Evolutionary conservation across 2,329 filamentous ascomycete species (phyloP).

Genomic region (Pseudocercospora ulei): DNA sequence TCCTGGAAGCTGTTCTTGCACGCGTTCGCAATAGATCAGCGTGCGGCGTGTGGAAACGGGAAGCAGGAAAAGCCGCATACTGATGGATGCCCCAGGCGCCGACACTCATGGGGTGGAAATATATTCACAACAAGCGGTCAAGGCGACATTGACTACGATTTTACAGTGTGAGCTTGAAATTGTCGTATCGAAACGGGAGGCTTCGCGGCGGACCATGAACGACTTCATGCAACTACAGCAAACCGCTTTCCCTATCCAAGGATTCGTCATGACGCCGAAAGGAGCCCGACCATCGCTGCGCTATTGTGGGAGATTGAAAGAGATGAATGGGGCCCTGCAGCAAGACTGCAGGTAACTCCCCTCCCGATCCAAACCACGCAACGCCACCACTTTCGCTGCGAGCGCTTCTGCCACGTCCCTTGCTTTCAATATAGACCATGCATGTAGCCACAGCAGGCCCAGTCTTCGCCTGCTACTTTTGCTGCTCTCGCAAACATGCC

Average conservation of each 20-base stretch:
- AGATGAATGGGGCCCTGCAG: too few species aligned
- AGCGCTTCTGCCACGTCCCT: too few species aligned
- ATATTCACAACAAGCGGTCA: slow-evolving; percentile 8
- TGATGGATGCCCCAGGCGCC: slow-evolving; percentile 6
- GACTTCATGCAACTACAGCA: too few species aligned
- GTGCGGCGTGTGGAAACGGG: slow-evolving; percentile 86
- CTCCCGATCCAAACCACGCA: slow-evolving; percentile 2
- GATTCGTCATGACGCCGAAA: not conserved
- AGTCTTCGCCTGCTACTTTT: too few species aligned
- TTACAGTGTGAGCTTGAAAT: too few species aligned
- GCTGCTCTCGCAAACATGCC: slow-evolving; percentile 8
- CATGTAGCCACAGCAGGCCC: too few species aligned
- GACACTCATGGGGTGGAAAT: not conserved
- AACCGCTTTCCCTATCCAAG: not conserved
- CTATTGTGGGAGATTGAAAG: too few species aligned
- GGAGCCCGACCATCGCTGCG: not conserved
- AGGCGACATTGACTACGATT: too few species aligned
- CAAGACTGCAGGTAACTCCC: too few species aligned
- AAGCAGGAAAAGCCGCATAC: slow-evolving; percentile 86
- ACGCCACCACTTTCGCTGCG: not conserved
- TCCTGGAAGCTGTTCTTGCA: slow-evolving; percentile 39
- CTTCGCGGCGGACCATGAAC: too few species aligned
- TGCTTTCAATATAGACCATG: too few species aligned
- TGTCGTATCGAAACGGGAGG: too few species aligned
- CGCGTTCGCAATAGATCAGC: slow-evolving; percentile 80